Percentiles rank a stretch among this genome's conserved stretches.
Conservation (phyloP, 257 asterid genomes). For the Fraxinus anomala region DNA sequence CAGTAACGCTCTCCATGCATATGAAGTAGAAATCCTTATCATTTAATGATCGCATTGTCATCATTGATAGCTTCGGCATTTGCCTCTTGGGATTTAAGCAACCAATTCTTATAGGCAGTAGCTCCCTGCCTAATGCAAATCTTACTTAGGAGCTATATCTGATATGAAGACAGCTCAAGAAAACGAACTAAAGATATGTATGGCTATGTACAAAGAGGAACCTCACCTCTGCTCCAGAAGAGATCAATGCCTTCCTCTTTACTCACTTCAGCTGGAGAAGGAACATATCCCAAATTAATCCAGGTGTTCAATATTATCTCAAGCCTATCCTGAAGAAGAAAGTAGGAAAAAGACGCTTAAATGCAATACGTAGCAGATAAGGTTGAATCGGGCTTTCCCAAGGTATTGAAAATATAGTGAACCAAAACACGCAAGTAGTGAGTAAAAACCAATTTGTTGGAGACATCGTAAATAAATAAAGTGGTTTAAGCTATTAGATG, state of each 20-base stretch:
- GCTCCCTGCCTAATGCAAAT: conserved; percentile 59
- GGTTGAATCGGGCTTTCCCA: neutral
- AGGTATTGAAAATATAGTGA: neutral
- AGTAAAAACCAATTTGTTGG: neutral
- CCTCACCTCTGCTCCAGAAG: conserved; percentile 62
- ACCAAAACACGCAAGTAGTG: neutral
- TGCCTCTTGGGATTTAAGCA: conserved; percentile 59
- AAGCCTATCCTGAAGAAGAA: conserved; percentile 78
- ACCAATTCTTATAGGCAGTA: conserved; percentile 76
- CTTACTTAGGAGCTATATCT: conserved; percentile 27
- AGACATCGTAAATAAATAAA: no score
- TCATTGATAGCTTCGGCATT: conserved; percentile 54
- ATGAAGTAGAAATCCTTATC: conserved; percentile 61
- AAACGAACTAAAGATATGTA: neutral
- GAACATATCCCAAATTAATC: conserved; percentile 62
- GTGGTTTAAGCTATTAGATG: neutral
- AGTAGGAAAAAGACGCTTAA: conserved; percentile 12
- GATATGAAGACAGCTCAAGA: conserved; percentile 22
- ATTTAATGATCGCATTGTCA: conserved; percentile 53
- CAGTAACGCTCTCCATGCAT: conserved; percentile 60
- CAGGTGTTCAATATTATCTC: conserved; percentile 66
- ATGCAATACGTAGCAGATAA: neutral
- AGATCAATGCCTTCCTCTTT: conserved; percentile 63
- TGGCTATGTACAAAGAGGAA: conserved; percentile 5
- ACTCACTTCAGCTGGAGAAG: conserved; percentile 95